Conservation (phyloP, 1,139 yeast species). For the Kodamaea arcana region DNA sequence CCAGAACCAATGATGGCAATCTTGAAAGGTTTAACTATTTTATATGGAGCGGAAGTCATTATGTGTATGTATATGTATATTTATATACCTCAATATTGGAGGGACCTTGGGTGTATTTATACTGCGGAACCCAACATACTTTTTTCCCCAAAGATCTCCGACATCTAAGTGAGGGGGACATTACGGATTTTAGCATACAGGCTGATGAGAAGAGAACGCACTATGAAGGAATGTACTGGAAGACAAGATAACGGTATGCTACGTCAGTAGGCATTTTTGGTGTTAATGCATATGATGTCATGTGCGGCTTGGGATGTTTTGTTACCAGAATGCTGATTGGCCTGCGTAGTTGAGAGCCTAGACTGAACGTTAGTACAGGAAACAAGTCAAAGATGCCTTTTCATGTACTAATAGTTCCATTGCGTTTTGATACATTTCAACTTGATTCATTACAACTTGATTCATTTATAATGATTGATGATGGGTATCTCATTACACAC, state of each 20-base stretch:
- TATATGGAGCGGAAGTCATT: conserved; percentile 34
- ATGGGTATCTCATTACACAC: too few species aligned
- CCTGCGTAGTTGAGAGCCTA: too few species aligned
- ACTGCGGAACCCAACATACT: conserved; percentile 1
- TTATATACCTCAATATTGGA: not conserved
- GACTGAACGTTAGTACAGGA: too few species aligned
- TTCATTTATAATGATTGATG: too few species aligned
- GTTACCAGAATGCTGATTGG: too few species aligned
- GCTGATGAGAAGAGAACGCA: not conserved
- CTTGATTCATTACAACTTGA: too few species aligned
- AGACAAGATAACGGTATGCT: not conserved
- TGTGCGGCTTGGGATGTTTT: not conserved
- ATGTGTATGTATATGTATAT: not conserved
- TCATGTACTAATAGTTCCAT: too few species aligned
- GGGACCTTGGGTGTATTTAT: not conserved
- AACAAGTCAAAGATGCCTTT: too few species aligned
- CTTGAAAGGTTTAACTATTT: conserved; percentile 42
- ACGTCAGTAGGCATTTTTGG: not conserved
- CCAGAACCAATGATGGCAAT: conserved; percentile 73
- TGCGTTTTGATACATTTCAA: too few species aligned
- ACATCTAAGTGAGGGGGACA: not conserved
- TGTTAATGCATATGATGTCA: not conserved
- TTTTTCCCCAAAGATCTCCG: conserved; percentile 1
- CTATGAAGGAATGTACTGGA: too few species aligned
- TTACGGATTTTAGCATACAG: not conserved